These are phyloP conservation scores for Dianthus caryophyllus DNA, from an alignment of 148 eudicot species.

Conservation along the genomic window DNA sequence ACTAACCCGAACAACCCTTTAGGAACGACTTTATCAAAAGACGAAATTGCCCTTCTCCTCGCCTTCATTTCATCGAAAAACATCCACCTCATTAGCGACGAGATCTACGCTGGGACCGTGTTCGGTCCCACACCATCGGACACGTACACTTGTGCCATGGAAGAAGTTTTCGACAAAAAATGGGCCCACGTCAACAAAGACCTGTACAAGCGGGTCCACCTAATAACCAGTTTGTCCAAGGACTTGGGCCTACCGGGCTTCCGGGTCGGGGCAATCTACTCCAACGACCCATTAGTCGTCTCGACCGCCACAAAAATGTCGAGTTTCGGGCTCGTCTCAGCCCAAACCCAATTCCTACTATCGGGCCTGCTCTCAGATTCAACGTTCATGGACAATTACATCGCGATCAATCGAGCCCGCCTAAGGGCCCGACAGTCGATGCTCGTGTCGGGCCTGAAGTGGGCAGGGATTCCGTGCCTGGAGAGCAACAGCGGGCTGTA, in stretches of 20 bases:
- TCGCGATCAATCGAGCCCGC: constrained; percentile 35
- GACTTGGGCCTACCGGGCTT: constrained; percentile 76
- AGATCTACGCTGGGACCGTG: constrained; percentile 65
- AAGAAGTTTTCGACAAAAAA: constrained; percentile 32
- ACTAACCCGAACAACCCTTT: constrained; percentile 76
- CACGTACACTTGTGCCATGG: constrained; percentile 53
- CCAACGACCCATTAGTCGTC: constrained; percentile 49
- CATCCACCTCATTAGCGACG: constrained; percentile 61
- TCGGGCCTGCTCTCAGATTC: constrained; percentile 52
- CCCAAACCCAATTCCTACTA: constrained; percentile 71
- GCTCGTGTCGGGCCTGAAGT: constrained; percentile 42
- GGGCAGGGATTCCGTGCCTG: constrained; percentile 48
- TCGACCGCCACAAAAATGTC: constrained; percentile 82
- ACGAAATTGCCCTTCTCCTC: constrained; percentile 48
- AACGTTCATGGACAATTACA: constrained; percentile 40
- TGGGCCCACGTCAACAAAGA: constrained; percentile 34
- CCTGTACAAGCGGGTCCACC: constrained; percentile 44
- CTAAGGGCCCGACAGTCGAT: constrained; percentile 35
- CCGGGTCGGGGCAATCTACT: constrained; percentile 67
- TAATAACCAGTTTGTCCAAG: constrained; percentile 68
- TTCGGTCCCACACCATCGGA: constrained; percentile 32
- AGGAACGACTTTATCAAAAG: constrained; percentile 44
- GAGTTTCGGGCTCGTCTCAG: constrained; percentile 67
- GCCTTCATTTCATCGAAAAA: constrained; percentile 37
- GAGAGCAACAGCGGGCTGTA: constrained; percentile 61